Conservation (phyloP, 495 filamentous ascomycete species). For the Penicillium robsamsonii region DNA sequence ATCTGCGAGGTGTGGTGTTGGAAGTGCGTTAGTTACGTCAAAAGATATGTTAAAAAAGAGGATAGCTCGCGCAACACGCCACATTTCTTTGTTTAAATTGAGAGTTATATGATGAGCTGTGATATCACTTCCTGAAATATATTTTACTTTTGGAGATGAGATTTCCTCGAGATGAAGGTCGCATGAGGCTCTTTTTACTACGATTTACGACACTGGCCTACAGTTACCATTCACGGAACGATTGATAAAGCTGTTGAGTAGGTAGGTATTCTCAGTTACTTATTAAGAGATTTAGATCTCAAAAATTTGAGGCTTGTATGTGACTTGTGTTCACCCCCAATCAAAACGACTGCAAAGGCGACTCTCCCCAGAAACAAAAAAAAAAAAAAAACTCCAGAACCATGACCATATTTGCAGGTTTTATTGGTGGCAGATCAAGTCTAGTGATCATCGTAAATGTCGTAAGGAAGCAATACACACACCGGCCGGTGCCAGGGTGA, state of each 20-base stretch:
- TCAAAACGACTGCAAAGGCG: background rate
- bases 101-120: background rate
- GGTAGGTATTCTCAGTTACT: background rate
- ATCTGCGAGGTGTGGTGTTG: conserved; percentile 16
- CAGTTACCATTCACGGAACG: background rate
- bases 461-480: conserved; percentile 14
- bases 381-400: conserved; percentile 1
- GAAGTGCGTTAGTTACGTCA: conserved; percentile 28
- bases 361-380: conserved; percentile 11
- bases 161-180: background rate
- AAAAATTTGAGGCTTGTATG: background rate
- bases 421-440: conserved; percentile 9
- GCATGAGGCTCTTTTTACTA: background rate
- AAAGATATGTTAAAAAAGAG: conserved; percentile 8
- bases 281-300: background rate
- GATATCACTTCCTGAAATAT: background rate
- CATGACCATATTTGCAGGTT: conserved; percentile 7
- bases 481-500: conserved; percentile 1
- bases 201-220: background rate
- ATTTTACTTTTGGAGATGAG: background rate
- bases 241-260: background rate
- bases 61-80: background rate
- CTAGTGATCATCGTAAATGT: conserved; percentile 20
- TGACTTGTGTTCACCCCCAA: background rate
- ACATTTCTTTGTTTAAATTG: background rate